These are phyloP conservation scores for Spongospora subterranea DNA, from an alignment of 208 protist genomes.

Conservation along the genomic window DNA sequence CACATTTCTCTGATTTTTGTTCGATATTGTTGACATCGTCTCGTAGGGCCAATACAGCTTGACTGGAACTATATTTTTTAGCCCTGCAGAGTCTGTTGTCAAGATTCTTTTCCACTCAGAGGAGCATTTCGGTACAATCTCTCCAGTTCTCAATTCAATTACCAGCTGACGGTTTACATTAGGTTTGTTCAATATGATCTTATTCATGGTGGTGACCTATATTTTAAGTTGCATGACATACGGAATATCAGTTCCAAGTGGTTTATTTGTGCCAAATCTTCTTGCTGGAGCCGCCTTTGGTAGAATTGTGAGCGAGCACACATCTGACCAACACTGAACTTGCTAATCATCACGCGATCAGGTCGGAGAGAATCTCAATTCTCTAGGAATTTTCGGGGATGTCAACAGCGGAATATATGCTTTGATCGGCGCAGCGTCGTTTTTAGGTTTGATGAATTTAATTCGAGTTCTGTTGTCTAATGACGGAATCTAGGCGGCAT, in stretches of 20 bases:
- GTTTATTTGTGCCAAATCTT: conserved; percentile 31
- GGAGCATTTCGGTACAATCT: conserved; percentile 4
- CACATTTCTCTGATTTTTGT: too few relatives aligned
- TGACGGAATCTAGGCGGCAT: conserved; percentile 26
- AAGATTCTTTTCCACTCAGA: conserved; percentile 24
- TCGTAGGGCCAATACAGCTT: conserved; percentile 7
- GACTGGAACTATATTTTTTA: conserved; percentile 45
- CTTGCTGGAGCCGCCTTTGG: neutral
- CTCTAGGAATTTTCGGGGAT: neutral
- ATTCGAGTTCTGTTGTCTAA: neutral
- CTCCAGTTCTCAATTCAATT: neutral
- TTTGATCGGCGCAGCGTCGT: conserved; percentile 1
- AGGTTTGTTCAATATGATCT: neutral
- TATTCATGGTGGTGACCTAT: neutral
- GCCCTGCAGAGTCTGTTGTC: conserved; percentile 9
- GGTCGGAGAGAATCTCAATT: neutral
- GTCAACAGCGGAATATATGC: conserved; percentile 6
- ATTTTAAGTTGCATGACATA: conserved; percentile 35
- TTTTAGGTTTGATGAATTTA: neutral
- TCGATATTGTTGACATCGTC: too few relatives aligned
- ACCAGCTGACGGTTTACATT: neutral
- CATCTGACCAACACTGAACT: too few relatives aligned
- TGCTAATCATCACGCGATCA: too few relatives aligned
- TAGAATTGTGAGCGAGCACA: neutral
- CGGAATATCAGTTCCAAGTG: neutral